phyloP scores from a whole-genome alignment of 306 rosid species.

The Neltuma alba region DNA sequence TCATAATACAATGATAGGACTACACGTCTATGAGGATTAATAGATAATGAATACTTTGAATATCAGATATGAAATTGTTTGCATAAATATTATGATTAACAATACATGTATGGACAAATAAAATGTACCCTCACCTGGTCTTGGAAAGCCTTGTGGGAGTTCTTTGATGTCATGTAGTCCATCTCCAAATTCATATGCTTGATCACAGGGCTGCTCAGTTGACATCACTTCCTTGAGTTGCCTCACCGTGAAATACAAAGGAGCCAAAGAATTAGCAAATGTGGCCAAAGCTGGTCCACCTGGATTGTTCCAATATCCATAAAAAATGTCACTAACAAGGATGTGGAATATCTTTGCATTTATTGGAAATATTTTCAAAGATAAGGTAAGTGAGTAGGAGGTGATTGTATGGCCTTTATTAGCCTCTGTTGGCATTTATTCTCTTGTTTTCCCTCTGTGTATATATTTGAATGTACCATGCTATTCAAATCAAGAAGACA shows the following conservation, averaged over 20 bases:
- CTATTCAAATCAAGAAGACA: not conserved
- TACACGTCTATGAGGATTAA: conserved; percentile 11
- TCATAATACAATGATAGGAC: conserved; percentile 9
- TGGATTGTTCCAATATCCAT: conserved; percentile 44
- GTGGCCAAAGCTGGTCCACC: conserved; percentile 61
- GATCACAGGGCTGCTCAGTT: conserved; percentile 91
- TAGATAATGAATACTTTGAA: conserved; percentile 16
- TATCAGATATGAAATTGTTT: conserved; percentile 4
- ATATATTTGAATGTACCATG: not conserved
- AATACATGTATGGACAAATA: not conserved
- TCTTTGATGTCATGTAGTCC: conserved; percentile 66
- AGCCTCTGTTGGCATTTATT: too few species aligned
- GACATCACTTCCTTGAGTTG: conserved; percentile 82
- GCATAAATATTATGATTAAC: not conserved
- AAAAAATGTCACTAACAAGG: conserved; percentile 15
- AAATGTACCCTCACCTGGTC: conserved; percentile 49
- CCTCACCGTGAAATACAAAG: conserved; percentile 71
- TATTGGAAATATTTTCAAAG: too few species aligned
- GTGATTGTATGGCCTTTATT: too few species aligned
- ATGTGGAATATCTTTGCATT: not conserved
- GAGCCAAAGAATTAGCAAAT: conserved; percentile 59
- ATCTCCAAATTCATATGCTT: conserved; percentile 83
- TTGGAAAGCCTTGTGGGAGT: conserved; percentile 79
- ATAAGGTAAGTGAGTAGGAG: too few species aligned
- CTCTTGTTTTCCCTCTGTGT: not conserved